phyloP scores from a whole-genome alignment of 2,329 filamentous ascomycete species.

The Penicillium psychrosexuale region DNA sequence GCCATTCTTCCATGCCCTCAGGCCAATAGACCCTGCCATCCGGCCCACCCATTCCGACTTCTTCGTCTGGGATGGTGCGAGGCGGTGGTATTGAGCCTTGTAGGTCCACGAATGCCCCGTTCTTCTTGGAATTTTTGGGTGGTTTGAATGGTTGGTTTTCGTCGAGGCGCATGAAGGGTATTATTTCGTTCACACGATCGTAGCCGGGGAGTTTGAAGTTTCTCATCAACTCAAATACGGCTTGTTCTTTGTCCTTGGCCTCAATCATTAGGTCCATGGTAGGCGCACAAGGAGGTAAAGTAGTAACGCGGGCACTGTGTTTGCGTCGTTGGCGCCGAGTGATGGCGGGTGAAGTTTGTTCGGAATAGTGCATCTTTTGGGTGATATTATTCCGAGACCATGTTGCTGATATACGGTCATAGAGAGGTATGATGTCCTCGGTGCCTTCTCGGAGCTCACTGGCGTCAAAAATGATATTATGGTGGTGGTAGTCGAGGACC shows the following conservation, averaged over 20 bases:
- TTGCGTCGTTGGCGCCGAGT: constrained; percentile 77
- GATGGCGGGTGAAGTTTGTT: constrained; percentile 71
- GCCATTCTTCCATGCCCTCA: constrained; percentile 82
- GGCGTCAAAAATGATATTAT: constrained; percentile 86
- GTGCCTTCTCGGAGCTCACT: constrained; percentile 76
- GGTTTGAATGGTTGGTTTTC: constrained; percentile 62
- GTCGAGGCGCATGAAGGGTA: constrained; percentile 73
- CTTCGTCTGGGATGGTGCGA: constrained; percentile 59
- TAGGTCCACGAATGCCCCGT: constrained; percentile 36
- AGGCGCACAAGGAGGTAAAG: constrained; percentile 74
- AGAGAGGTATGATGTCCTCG: constrained; percentile 71
- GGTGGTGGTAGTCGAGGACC: constrained; percentile 90
- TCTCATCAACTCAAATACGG: constrained; percentile 90
- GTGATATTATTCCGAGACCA: constrained; percentile 82
- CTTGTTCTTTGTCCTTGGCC: constrained; percentile 96
- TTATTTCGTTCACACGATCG: constrained; percentile 69
- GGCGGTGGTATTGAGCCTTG: constrained; percentile 45
- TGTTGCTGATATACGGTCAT: constrained; percentile 72
- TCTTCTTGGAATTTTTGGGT: constrained; percentile 48
- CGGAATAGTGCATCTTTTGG: constrained; percentile 97
- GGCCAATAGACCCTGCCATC: constrained; percentile 87
- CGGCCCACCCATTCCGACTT: constrained; percentile 82
- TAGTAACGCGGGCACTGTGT: constrained; percentile 75
- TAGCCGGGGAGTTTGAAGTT: constrained; percentile 80
- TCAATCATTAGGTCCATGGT: constrained; percentile 99